Conservation (phyloP, 306 rosid genomes). For the Argentina anserina region DNA sequence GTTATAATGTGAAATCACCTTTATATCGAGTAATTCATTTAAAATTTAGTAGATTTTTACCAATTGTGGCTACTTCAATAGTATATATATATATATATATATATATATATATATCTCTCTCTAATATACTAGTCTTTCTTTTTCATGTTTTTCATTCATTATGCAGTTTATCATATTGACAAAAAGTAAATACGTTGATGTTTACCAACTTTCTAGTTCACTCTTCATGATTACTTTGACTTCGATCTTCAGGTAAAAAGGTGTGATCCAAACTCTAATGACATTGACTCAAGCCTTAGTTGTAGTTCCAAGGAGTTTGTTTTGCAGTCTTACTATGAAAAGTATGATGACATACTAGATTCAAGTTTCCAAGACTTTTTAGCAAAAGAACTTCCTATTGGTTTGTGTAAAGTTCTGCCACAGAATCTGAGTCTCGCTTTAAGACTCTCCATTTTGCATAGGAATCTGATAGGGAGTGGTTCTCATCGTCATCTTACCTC, state of each 20-base stretch:
- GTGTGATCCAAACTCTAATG: slow-evolving; percentile 26
- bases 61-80: neutral
- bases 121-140: neutral
- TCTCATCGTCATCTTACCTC: slow-evolving; percentile 65
- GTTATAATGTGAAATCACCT: neutral
- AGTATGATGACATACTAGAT: slow-evolving; percentile 37
- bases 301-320: slow-evolving; percentile 35
- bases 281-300: slow-evolving; percentile 12
- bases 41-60: neutral
- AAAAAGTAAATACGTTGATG: neutral
- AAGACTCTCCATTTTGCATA: slow-evolving; percentile 39
- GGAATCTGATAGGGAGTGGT: slow-evolving; percentile 67
- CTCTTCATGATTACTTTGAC: neutral
- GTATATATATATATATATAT: neutral
- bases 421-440: slow-evolving; percentile 27
- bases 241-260: slow-evolving; percentile 44
- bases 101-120: neutral
- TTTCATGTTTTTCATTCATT: neutral
- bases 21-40: neutral
- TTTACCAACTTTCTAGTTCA: neutral
- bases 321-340: slow-evolving; percentile 54
- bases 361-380: slow-evolving; percentile 50
- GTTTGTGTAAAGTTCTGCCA: slow-evolving; percentile 39
- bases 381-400: slow-evolving; percentile 44
- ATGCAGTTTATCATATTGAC: neutral